A percentile compares a stretch with the other conserved stretches of the same genome.
phyloP scores from a whole-genome alignment of 257 asterid genomes.

The Ilex aquifolium region DNA sequence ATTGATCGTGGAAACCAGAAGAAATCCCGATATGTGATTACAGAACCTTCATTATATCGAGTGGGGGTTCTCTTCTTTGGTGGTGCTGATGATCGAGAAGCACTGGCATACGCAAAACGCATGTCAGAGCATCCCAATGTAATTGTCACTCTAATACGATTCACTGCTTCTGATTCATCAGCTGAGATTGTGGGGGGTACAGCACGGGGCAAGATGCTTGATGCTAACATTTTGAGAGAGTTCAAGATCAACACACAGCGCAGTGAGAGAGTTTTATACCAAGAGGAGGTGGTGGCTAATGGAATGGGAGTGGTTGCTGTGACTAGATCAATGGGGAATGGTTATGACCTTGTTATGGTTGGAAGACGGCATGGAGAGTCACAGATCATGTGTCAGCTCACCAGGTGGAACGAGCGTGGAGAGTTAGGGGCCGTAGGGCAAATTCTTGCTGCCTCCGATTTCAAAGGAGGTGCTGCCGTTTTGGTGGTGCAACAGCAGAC shows the following conservation, averaged over 20 bases:
- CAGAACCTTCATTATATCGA: slow-evolving; percentile 21
- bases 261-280: slow-evolving; percentile 19
- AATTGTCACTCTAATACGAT: slow-evolving; percentile 29
- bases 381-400: slow-evolving; percentile 32
- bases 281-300: slow-evolving; percentile 33
- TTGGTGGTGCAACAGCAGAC: slow-evolving; percentile 63
- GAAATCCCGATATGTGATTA: slow-evolving; percentile 16
- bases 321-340: slow-evolving; percentile 29
- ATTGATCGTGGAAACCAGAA: slow-evolving; percentile 31
- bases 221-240: slow-evolving; percentile 37
- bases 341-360: slow-evolving; percentile 46
- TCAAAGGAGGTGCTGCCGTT: slow-evolving; percentile 35
- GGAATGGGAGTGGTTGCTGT: slow-evolving; percentile 40
- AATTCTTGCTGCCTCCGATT: slow-evolving; percentile 37
- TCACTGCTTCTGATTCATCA: slow-evolving; percentile 14
- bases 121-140: slow-evolving; percentile 34
- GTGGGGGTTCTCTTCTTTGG: slow-evolving; percentile 51
- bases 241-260: slow-evolving; percentile 25
- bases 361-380: slow-evolving; percentile 54
- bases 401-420: slow-evolving; percentile 32
- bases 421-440: slow-evolving; percentile 57
- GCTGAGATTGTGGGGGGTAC: slow-evolving; percentile 40
- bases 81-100: slow-evolving; percentile 64
- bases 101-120: slow-evolving; percentile 46
- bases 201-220: slow-evolving; percentile 51